These are phyloP conservation scores for Neonectria ditissima DNA, from an alignment of 2,329 filamentous ascomycete species.

Conservation along the genomic window DNA sequence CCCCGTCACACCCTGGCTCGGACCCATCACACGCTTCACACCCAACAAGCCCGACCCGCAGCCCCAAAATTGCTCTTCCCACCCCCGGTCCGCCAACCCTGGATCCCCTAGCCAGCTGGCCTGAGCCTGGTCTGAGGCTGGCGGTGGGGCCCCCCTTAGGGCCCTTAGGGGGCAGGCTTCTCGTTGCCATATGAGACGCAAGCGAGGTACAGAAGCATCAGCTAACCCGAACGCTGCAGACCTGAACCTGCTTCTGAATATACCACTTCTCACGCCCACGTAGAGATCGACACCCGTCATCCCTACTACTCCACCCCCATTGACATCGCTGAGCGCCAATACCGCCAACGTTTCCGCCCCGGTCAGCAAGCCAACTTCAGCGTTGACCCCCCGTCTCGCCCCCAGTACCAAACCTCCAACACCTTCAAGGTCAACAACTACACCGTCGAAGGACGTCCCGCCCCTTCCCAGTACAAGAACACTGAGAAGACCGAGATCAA, in stretches of 20 bases:
- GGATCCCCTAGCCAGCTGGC: conserved; percentile 36
- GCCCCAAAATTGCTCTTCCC: conserved; percentile 43
- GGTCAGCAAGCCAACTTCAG: conserved; percentile 53
- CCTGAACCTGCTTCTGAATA: conserved; percentile 59
- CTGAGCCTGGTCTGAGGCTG: conserved; percentile 43
- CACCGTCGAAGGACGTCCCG: conserved; percentile 45
- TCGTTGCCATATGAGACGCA: conserved; percentile 49
- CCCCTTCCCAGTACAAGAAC: conserved; percentile 34
- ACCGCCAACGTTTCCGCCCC: conserved; percentile 71
- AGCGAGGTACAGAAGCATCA: conserved; percentile 46
- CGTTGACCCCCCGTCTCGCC: conserved; percentile 50
- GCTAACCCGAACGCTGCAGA: conserved; percentile 49
- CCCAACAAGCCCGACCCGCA: conserved; percentile 36
- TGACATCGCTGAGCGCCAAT: conserved; percentile 75
- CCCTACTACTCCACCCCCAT: conserved; percentile 64
- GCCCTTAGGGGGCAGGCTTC: conserved; percentile 42
- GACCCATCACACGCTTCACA: conserved; percentile 40
- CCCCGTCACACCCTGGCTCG: conserved; percentile 32
- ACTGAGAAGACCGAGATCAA: conserved; percentile 41
- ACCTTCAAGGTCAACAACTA: conserved; percentile 46
- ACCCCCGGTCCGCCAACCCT: conserved; percentile 36
- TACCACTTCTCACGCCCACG: conserved; percentile 68
- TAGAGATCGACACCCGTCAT: conserved; percentile 71
- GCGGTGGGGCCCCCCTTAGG: conserved; percentile 42
- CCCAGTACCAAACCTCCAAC: conserved; percentile 47